A percentile compares a stretch with the other conserved stretches of the same genome.
Conservation (phyloP, 352 stramenopile species). For the Globisporangium nodosum region DNA sequence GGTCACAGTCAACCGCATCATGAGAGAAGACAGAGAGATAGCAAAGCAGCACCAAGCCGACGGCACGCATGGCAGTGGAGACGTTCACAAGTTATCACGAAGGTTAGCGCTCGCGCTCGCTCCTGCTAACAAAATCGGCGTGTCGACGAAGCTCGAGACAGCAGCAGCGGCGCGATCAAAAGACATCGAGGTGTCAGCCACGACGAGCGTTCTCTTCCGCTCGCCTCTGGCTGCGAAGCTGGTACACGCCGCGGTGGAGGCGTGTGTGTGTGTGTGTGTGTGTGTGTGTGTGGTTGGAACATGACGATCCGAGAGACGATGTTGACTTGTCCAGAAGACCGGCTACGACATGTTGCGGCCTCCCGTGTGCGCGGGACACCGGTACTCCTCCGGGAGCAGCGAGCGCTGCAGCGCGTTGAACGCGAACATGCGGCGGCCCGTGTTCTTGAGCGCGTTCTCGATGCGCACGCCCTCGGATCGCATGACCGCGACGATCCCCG, state of each 20-base stretch:
- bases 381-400: slow-evolving; percentile 77
- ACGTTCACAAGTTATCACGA: too few species aligned
- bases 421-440: slow-evolving; percentile 70
- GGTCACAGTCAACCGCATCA: too few species aligned
- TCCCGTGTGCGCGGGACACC: slow-evolving; percentile 71
- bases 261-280: neutral
- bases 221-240: neutral
- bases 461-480: slow-evolving; percentile 79
- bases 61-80: too few species aligned
- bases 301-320: too few species aligned
- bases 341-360: slow-evolving; percentile 74
- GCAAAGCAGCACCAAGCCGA: too few species aligned
- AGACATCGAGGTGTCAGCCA: neutral
- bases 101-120: neutral
- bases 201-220: neutral
- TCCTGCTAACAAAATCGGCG: neutral
- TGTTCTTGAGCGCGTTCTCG: slow-evolving; percentile 85
- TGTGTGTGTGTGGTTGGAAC: neutral
- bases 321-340: too few species aligned
- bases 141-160: neutral
- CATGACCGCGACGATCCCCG: slow-evolving; percentile 78
- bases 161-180: neutral
- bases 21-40: too few species aligned
- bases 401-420: slow-evolving; percentile 85
- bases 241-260: neutral